These are phyloP conservation scores for Nasturtium officinale DNA, from an alignment of 345 rosid species.

Conservation along the genomic window DNA sequence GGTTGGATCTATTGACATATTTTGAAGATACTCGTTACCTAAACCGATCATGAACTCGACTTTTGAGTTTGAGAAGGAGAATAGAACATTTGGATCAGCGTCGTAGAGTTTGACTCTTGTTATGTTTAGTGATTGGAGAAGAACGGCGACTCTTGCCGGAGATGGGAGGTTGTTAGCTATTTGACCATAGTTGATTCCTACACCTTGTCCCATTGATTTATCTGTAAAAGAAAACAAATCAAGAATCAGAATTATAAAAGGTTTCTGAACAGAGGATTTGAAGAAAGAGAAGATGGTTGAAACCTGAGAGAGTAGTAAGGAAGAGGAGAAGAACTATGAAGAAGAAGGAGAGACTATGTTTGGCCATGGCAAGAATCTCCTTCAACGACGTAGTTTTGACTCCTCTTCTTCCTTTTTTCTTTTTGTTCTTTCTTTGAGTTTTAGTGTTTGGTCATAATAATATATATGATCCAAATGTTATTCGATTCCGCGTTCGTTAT, in stretches of 20 bases:
- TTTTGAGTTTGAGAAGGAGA: conserved; percentile 64
- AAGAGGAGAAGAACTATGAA: conserved; percentile 45
- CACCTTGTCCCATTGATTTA: conserved; percentile 33
- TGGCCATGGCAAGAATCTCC: conserved; percentile 40
- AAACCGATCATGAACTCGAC: conserved; percentile 78
- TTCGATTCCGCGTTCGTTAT: conserved; percentile 27
- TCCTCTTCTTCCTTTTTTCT: background rate
- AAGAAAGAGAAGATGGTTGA: background rate
- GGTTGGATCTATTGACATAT: conserved; percentile 58
- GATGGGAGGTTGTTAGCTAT: conserved; percentile 86
- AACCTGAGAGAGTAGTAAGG: conserved; percentile 58
- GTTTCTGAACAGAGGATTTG: background rate
- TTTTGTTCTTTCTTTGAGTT: background rate
- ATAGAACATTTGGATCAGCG: conserved; percentile 78
- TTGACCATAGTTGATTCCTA: conserved; percentile 95
- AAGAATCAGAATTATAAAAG: background rate
- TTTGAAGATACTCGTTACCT: conserved; percentile 60
- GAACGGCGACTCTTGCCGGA: conserved; percentile 59
- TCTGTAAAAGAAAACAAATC: background rate
- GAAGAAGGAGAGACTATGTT: conserved; percentile 34
- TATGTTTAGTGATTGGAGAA: conserved; percentile 69
- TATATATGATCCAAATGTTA: conserved; percentile 20
- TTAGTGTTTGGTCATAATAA: background rate
- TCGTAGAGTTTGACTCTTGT: conserved; percentile 79
- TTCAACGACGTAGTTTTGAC: conserved; percentile 23